Conservation (phyloP, 495 filamentous ascomycete species). For the Penicillium canariense region DNA sequence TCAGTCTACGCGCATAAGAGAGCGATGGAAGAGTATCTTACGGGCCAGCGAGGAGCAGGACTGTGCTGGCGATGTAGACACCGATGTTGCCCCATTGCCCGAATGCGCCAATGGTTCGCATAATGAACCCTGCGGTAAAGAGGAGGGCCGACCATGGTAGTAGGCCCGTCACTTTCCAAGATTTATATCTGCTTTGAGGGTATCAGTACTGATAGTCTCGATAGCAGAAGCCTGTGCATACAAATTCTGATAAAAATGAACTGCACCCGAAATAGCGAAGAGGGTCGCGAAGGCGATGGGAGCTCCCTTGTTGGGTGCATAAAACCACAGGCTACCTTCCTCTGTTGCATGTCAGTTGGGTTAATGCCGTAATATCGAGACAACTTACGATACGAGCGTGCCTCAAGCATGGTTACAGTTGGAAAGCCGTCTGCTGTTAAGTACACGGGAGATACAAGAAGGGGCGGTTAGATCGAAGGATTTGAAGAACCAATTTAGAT, state of each 20-base stretch:
- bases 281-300: slow-evolving; percentile 65
- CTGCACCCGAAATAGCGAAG: slow-evolving; percentile 55
- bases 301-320: slow-evolving; percentile 72
- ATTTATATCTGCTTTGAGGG: slow-evolving; percentile 39
- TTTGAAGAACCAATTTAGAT: background rate
- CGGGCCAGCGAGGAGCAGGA: slow-evolving; percentile 63
- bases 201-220: background rate
- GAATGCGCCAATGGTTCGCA: slow-evolving; percentile 54
- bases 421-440: background rate
- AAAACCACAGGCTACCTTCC: slow-evolving; percentile 60
- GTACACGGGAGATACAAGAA: background rate
- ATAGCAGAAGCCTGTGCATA: slow-evolving; percentile 22
- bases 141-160: slow-evolving; percentile 51
- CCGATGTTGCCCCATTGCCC: slow-evolving; percentile 55
- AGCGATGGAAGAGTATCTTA: slow-evolving; percentile 35
- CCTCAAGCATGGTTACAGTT: slow-evolving; percentile 9
- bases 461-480: background rate
- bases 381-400: slow-evolving; percentile 17
- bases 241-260: slow-evolving; percentile 64
- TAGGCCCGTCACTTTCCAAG: slow-evolving; percentile 53
- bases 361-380: background rate
- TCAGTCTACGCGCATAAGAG: background rate
- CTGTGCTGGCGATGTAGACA: slow-evolving; percentile 59
- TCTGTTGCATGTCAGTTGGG: slow-evolving; percentile 27
- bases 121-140: slow-evolving; percentile 57